A percentile compares a stretch with the other conserved stretches of the same genome.
These are phyloP conservation scores for Somion occarium DNA, from an alignment of 1,284 basidiomycete genomes.

Conservation along the genomic window DNA sequence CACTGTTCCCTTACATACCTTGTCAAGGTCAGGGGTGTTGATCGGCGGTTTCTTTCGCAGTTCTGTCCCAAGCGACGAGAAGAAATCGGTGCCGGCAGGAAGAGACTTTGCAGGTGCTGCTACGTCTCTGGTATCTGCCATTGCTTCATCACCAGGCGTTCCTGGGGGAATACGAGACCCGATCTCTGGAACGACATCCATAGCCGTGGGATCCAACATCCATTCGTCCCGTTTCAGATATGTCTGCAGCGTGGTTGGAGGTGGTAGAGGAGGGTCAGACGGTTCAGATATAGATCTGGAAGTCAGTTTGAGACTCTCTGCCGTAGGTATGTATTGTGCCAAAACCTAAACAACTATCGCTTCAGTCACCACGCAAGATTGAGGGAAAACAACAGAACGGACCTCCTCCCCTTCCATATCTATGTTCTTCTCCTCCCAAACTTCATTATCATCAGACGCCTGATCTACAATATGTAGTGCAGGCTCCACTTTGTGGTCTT, in stretches of 20 bases:
- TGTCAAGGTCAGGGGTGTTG: slow-evolving; percentile 67
- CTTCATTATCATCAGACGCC: slow-evolving; percentile 60
- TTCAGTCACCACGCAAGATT: neutral
- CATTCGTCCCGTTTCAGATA: slow-evolving; percentile 76
- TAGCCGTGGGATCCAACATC: slow-evolving; percentile 71
- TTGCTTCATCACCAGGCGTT: neutral
- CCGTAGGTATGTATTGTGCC: slow-evolving; percentile 73
- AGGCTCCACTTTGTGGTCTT: slow-evolving; percentile 25
- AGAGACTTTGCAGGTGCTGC: neutral
- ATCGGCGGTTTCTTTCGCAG: slow-evolving; percentile 59
- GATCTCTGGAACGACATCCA: neutral
- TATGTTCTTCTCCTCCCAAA: slow-evolving; percentile 88
- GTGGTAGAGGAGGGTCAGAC: slow-evolving; percentile 42
- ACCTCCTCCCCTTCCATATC: slow-evolving; percentile 73
- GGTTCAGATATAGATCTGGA: slow-evolving; percentile 47
- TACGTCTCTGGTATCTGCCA: neutral
- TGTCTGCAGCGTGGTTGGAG: slow-evolving; percentile 38
- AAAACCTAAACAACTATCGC: slow-evolving; percentile 42
- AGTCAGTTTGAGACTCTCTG: slow-evolving; percentile 65
- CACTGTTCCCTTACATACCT: slow-evolving; percentile 38
- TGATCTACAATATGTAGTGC: slow-evolving; percentile 49
- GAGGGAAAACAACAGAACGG: slow-evolving; percentile 5
- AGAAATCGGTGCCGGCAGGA: slow-evolving; percentile 61
- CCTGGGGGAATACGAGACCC: neutral
- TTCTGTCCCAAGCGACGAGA: slow-evolving; percentile 78